Conservation (phyloP, 2,329 filamentous ascomycete species). For the Trichophyton verrucosum region DNA sequence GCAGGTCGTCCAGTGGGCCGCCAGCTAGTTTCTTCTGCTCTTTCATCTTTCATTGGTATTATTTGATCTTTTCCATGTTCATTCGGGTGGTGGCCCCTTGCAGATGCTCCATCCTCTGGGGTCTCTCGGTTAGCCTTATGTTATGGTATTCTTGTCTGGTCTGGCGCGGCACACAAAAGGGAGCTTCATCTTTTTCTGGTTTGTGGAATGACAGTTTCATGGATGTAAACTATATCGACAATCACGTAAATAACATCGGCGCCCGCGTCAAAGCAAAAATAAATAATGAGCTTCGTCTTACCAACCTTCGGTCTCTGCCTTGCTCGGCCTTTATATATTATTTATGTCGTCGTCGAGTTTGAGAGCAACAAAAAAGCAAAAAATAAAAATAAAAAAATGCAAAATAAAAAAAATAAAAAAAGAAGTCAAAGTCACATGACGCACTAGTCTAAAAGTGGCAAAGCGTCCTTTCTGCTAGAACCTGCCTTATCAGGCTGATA, state of each 20-base stretch:
- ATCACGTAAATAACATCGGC: too few relatives aligned
- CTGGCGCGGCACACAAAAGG: neutral
- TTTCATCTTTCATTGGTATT: neutral
- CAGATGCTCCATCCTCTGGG: neutral
- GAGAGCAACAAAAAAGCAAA: neutral
- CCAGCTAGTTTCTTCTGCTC: constrained; percentile 5
- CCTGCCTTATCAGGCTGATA: neutral
- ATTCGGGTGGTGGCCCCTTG: too few relatives aligned
- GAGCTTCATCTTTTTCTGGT: neutral
- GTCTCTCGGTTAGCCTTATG: neutral
- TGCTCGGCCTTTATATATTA: neutral
- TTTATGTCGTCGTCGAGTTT: neutral
- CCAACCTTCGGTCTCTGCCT: neutral
- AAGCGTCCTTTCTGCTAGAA: neutral
- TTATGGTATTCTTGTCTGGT: neutral
- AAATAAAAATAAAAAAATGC: too few relatives aligned
- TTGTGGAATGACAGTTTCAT: too few relatives aligned
- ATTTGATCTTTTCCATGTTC: neutral
- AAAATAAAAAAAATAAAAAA: too few relatives aligned
- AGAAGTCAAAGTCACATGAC: neutral
- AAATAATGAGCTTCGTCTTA: too few relatives aligned
- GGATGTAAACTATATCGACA: too few relatives aligned
- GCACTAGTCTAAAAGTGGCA: neutral
- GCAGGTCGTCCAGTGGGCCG: constrained; percentile 83
- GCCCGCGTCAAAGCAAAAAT: too few relatives aligned